Percentiles rank a stretch among this genome's conserved stretches.
Conservation (phyloP, 495 filamentous ascomycete species). For the Platismatia glauca region DNA sequence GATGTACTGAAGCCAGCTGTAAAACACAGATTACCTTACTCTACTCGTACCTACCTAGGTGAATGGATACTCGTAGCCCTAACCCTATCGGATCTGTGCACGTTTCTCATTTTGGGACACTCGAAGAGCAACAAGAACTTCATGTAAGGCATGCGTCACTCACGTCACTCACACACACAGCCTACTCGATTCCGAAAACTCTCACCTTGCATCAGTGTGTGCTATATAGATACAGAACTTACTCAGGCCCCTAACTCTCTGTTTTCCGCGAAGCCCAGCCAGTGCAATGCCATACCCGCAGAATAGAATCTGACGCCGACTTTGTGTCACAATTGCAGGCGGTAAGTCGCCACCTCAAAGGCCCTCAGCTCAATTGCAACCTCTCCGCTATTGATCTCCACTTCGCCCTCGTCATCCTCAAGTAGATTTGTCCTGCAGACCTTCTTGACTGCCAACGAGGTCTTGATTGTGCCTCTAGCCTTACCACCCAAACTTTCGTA, state of each 20-base stretch:
- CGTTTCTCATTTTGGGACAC: neutral
- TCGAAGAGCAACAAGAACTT: neutral
- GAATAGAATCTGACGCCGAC: neutral
- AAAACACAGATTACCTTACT: too few species aligned
- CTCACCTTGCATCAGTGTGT: neutral
- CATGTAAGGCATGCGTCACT: neutral
- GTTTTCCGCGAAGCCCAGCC: neutral
- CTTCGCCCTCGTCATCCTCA: slow-evolving; percentile 48
- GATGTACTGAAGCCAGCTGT: neutral
- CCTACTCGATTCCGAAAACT: neutral
- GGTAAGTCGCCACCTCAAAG: slow-evolving; percentile 85
- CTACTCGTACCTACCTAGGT: too few species aligned
- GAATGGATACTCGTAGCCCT: neutral
- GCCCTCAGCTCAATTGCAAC: slow-evolving; percentile 58
- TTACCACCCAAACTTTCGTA: slow-evolving; percentile 90
- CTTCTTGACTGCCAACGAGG: slow-evolving; percentile 58
- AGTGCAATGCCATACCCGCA: neutral
- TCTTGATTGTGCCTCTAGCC: slow-evolving; percentile 55
- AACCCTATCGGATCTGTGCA: neutral
- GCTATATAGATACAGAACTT: neutral
- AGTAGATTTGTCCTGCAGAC: slow-evolving; percentile 71
- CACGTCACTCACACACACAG: too few species aligned
- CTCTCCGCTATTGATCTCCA: slow-evolving; percentile 38
- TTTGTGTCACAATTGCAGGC: slow-evolving; percentile 52
- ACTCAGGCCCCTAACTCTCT: neutral